A percentile compares a stretch with the other conserved stretches of the same genome.
These are phyloP conservation scores for Mrakiaceae sp. DNA, from an alignment of 1,284 basidiomycete species.

Conservation along the genomic window DNA sequence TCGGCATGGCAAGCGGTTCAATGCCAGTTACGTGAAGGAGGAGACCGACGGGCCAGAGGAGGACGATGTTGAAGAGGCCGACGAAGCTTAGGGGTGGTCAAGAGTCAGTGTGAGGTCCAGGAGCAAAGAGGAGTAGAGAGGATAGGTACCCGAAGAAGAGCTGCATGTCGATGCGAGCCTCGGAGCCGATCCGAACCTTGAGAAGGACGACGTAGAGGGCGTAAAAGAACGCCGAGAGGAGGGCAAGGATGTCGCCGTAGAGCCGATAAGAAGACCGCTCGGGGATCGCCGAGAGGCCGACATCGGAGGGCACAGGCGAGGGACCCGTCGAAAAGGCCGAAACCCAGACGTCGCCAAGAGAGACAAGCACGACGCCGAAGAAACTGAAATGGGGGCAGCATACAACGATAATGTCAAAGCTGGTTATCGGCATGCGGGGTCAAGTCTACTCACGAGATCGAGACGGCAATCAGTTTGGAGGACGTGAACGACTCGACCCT, in stretches of 20 bases:
- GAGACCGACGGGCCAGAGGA: conserved; percentile 70
- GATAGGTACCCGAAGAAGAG: conserved; percentile 31
- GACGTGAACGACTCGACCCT: conserved; percentile 67
- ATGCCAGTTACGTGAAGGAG: conserved; percentile 63
- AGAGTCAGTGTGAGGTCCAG: not conserved
- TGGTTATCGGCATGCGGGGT: not conserved
- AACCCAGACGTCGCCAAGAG: conserved; percentile 55
- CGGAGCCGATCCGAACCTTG: conserved; percentile 72
- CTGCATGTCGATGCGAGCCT: conserved; percentile 82
- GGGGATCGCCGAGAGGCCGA: conserved; percentile 23
- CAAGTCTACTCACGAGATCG: conserved; percentile 23
- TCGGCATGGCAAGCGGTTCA: conserved; percentile 68
- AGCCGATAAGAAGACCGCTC: not conserved
- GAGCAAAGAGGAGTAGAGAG: conserved; percentile 18
- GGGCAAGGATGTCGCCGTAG: conserved; percentile 61
- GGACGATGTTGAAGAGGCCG: conserved; percentile 74
- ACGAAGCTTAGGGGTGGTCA: conserved; percentile 48
- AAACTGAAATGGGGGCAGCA: conserved; percentile 46
- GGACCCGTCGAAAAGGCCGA: conserved; percentile 8
- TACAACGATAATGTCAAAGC: not conserved
- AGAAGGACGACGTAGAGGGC: conserved; percentile 84
- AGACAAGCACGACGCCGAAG: conserved; percentile 73
- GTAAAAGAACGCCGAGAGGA: conserved; percentile 76
- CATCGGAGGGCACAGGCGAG: not conserved
- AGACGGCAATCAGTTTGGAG: conserved; percentile 67